phyloP scores from a whole-genome alignment of 2,329 filamentous ascomycete species.

The Colletotrichum theobromicola region DNA sequence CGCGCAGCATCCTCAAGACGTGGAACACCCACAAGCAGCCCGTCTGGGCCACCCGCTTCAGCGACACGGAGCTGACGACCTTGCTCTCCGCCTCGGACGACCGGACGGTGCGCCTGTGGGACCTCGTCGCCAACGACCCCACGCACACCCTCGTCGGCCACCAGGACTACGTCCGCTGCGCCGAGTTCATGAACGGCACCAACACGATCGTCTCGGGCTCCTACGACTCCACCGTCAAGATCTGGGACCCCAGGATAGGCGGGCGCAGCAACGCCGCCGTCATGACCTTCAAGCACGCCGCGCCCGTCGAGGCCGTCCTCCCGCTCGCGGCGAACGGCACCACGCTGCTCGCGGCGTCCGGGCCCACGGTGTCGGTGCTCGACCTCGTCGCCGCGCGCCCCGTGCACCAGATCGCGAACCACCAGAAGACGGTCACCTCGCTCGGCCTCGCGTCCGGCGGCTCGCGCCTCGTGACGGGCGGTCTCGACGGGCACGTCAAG shows the following conservation, averaged over 20 bases:
- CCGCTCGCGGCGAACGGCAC: slow-evolving; percentile 81
- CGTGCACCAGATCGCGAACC: slow-evolving; percentile 85
- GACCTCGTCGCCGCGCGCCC: slow-evolving; percentile 92
- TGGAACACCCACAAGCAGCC: slow-evolving; percentile 96
- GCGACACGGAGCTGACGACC: slow-evolving; percentile 83
- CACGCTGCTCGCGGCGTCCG: slow-evolving; percentile 82
- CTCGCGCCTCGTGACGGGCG: slow-evolving; percentile 82
- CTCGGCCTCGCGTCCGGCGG: slow-evolving; percentile 83
- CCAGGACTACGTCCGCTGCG: slow-evolving; percentile 88
- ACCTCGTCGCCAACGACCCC: slow-evolving; percentile 80
- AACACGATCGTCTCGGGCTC: slow-evolving; percentile 86
- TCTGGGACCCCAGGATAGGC: slow-evolving; percentile 88
- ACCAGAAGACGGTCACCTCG: slow-evolving; percentile 96
- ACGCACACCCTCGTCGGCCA: slow-evolving; percentile 84
- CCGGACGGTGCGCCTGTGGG: slow-evolving; percentile 91
- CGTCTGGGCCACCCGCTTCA: slow-evolving; percentile 91
- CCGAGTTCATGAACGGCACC: slow-evolving; percentile 76
- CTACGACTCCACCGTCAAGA: slow-evolving; percentile 90
- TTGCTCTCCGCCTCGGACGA: slow-evolving; percentile 93
- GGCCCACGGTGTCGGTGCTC: slow-evolving; percentile 86
- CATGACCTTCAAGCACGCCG: slow-evolving; percentile 95
- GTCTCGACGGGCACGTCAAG: slow-evolving; percentile 94
- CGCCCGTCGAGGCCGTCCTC: slow-evolving; percentile 86
- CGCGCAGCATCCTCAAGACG: slow-evolving; percentile 90
- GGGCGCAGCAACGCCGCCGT: slow-evolving; percentile 54